Conservation (phyloP, 2,329 filamentous ascomycete species). For the Mycocentrospora acerina region DNA sequence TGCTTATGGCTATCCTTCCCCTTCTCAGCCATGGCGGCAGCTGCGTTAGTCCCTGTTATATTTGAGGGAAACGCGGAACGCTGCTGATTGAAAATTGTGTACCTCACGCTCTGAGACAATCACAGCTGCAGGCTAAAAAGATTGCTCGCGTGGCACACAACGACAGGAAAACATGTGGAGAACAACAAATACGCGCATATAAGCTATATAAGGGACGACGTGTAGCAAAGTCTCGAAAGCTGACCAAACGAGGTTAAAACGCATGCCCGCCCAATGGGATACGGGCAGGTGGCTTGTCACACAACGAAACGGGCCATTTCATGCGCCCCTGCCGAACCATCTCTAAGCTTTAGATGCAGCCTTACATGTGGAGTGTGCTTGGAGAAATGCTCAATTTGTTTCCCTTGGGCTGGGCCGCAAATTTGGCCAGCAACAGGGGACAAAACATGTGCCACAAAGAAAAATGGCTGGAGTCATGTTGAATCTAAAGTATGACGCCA, state of each 20-base stretch:
- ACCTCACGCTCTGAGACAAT: conserved; percentile 22
- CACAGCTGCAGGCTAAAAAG: conserved; percentile 28
- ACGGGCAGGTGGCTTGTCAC: conserved; percentile 29
- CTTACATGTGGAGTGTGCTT: conserved; percentile 26
- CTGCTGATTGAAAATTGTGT: conserved; percentile 22
- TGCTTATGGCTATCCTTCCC: conserved; percentile 33
- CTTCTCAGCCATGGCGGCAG: conserved; percentile 36
- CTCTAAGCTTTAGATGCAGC: conserved; percentile 22
- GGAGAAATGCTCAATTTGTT: conserved; percentile 18
- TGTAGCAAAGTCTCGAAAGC: conserved; percentile 26
- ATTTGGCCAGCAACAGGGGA: conserved; percentile 12
- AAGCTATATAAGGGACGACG: conserved; percentile 38
- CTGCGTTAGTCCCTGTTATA: conserved; percentile 26
- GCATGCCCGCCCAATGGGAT: conserved; percentile 31
- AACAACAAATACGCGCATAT: conserved; percentile 35
- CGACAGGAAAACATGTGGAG: conserved; percentile 32
- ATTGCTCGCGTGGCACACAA: conserved; percentile 42
- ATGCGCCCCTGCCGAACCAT: conserved; percentile 34
- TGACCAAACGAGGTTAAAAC: conserved; percentile 31
- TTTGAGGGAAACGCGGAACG: conserved; percentile 10
- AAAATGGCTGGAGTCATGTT: conserved; percentile 14
- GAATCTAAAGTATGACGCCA: conserved; percentile 10
- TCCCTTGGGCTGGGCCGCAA: conserved; percentile 18
- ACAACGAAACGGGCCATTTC: conserved; percentile 34
- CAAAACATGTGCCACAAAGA: conserved; percentile 1